Percentiles rank a stretch among this genome's conserved stretches.
These are phyloP conservation scores for Teunomyces atbi DNA, from an alignment of 805 yeast species.

Conservation along the genomic window DNA sequence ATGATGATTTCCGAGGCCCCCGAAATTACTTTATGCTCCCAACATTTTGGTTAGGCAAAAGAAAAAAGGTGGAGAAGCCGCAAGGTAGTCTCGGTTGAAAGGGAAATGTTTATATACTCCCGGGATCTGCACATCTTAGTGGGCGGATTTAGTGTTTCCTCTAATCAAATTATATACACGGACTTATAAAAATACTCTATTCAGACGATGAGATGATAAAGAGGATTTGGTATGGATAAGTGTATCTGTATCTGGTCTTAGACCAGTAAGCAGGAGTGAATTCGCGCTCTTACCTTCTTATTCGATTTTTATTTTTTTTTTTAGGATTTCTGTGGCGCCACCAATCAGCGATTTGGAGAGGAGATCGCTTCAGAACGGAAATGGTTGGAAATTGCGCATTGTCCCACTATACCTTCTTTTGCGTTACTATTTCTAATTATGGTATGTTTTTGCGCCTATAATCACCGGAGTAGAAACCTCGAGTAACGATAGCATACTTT, in stretches of 20 bases:
- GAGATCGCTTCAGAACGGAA: not conserved
- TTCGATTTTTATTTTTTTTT: not conserved
- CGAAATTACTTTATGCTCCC: not conserved
- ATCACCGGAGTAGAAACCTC: not conserved
- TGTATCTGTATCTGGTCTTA: no score
- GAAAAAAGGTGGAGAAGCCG: not conserved
- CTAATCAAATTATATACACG: no score
- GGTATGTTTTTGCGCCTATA: not conserved
- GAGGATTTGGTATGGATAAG: no score
- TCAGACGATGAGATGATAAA: no score
- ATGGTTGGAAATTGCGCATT: not conserved
- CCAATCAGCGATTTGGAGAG: not conserved
- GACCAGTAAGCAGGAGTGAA: no score
- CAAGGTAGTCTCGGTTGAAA: not conserved
- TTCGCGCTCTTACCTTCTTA: no score
- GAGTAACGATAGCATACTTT: not conserved
- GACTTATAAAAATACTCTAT: no score
- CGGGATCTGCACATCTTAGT: no score
- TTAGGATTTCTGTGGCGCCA: not conserved
- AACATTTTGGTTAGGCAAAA: slow-evolving; percentile 1
- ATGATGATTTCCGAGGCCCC: not conserved
- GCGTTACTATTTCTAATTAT: not conserved
- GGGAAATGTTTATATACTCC: no score
- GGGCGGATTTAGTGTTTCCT: no score
- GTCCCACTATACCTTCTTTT: not conserved